A percentile compares a stretch with the other conserved stretches of the same genome.
Evolutionary conservation across 1,284 basidiomycete species (phyloP).

Genomic region (Microstroma glucosiphilum): DNA sequence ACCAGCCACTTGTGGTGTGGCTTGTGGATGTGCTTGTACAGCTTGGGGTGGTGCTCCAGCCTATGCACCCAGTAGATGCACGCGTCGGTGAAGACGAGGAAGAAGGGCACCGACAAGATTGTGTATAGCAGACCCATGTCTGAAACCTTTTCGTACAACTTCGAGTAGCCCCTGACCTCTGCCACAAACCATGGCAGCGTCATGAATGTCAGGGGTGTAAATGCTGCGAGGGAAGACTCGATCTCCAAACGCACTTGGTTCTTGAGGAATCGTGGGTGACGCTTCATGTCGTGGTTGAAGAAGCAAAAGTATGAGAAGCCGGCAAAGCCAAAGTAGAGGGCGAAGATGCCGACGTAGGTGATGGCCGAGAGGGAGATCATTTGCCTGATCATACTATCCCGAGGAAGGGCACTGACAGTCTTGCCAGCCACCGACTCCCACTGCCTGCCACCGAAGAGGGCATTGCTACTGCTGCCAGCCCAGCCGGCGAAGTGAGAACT

Average conservation of each 20-base stretch:
- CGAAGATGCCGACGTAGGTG: conserved; percentile 66
- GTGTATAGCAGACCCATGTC: conserved; percentile 51
- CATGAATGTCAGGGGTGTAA: conserved; percentile 62
- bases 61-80: conserved; percentile 91
- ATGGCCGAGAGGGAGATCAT: conserved; percentile 64
- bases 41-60: conserved; percentile 72
- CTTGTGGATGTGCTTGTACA: conserved; percentile 90
- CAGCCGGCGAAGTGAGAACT: conserved; percentile 8
- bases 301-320: conserved; percentile 69
- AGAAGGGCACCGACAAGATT: conserved; percentile 53
- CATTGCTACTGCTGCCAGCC: conserved; percentile 1
- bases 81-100: conserved; percentile 85
- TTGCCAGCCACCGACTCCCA: conserved; percentile 5
- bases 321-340: conserved; percentile 73
- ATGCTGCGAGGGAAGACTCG: conserved; percentile 65
- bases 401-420: conserved; percentile 57
- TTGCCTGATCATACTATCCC: conserved; percentile 51
- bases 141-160: conserved; percentile 69
- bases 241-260: conserved; percentile 79
- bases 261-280: conserved; percentile 85
- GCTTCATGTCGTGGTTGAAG: conserved; percentile 95
- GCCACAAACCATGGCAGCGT: conserved; percentile 90
- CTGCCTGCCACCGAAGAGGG: background rate
- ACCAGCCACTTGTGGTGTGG: conserved; percentile 99
- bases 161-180: conserved; percentile 80